phyloP scores from a whole-genome alignment of 2,329 filamentous ascomycete species.

The Pseudogymnoascus sp. region DNA sequence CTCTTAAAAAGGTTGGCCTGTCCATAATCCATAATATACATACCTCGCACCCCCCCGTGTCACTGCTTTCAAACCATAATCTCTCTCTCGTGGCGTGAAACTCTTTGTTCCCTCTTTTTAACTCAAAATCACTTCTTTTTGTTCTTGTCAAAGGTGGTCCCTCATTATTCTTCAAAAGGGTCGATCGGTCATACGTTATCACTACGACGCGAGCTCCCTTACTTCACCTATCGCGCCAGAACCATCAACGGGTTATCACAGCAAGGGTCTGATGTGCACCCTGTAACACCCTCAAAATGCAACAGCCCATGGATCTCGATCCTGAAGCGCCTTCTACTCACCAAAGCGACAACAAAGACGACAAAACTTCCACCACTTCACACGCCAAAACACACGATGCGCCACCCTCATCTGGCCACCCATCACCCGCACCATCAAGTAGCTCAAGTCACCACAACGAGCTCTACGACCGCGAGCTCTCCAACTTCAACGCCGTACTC shows the following conservation, averaged over 20 bases:
- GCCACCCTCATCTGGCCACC: neutral
- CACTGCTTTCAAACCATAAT: neutral
- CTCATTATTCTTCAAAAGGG: neutral
- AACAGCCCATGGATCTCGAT: neutral
- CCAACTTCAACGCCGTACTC: neutral
- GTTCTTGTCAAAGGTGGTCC: neutral
- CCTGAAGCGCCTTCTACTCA: neutral
- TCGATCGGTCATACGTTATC: neutral
- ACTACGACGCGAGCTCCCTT: neutral
- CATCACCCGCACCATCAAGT: neutral
- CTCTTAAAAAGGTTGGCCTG: conserved; percentile 1
- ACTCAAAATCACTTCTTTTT: neutral
- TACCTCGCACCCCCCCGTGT: neutral
- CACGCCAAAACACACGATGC: neutral
- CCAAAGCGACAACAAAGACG: neutral
- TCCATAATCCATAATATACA: conserved; percentile 1
- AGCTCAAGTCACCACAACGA: neutral
- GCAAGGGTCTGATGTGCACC: neutral
- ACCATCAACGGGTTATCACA: neutral
- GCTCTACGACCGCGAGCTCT: neutral
- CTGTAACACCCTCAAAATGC: neutral
- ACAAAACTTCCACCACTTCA: neutral
- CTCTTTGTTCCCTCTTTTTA: neutral
- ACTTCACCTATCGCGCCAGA: neutral
- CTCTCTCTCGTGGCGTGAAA: neutral